Percentiles rank a stretch among this genome's conserved stretches.
Evolutionary conservation across 768 basidiomycete species (phyloP).

Genomic region (Neoboletus brunneissimus): DNA sequence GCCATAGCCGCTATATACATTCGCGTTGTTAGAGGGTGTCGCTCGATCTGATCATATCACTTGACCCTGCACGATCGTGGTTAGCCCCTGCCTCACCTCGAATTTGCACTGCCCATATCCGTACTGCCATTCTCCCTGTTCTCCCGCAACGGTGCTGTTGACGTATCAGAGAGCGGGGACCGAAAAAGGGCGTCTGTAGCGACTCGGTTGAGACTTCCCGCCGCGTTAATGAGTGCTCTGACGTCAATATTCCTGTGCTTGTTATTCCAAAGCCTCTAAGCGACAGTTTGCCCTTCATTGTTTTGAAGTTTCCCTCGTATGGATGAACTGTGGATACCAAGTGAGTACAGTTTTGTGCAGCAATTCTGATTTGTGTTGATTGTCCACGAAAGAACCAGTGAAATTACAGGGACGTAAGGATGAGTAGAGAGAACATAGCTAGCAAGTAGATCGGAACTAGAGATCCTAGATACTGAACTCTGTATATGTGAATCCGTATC

Average conservation of each 20-base stretch:
- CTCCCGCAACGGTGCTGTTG: not conserved
- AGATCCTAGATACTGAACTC: not conserved
- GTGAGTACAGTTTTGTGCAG: not conserved
- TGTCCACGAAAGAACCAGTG: not conserved
- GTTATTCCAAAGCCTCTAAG: not conserved
- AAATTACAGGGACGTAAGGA: not conserved
- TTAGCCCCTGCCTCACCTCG: slow-evolving; percentile 4
- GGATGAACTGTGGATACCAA: not conserved
- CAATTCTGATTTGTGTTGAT: not conserved
- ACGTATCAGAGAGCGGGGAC: slow-evolving; percentile 4
- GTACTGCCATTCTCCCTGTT: slow-evolving; percentile 1
- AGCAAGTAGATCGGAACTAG: not conserved
- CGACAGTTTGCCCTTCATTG: not conserved
- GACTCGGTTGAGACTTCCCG: not conserved
- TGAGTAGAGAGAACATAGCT: not conserved
- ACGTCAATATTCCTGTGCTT: not conserved
- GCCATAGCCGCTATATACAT: not conserved
- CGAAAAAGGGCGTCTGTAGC: not conserved
- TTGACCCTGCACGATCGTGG: slow-evolving; percentile 20
- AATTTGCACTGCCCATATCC: slow-evolving; percentile 1
- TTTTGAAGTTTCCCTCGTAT: no score
- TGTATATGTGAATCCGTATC: slow-evolving; percentile 15
- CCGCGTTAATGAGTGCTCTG: not conserved
- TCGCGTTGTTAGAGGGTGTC: slow-evolving; percentile 17
- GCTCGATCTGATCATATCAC: slow-evolving; percentile 15